A percentile compares a stretch with the other conserved stretches of the same genome.
phyloP scores from a whole-genome alignment of 345 rosid genomes.

The Iberis pinnata region DNA sequence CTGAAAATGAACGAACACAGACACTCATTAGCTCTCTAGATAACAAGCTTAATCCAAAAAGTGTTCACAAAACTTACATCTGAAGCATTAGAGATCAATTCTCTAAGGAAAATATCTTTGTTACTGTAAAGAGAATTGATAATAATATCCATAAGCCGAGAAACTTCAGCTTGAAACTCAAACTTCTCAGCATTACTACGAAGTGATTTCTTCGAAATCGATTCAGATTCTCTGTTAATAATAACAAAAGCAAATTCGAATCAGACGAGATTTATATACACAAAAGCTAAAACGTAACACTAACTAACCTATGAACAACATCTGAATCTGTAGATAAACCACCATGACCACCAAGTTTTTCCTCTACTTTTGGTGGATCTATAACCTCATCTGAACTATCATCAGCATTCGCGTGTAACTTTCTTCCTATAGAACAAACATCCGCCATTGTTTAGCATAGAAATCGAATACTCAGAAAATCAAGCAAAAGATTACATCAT shows the following conservation, averaged over 20 bases:
- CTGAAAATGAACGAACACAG: conserved; percentile 32
- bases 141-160: conserved; percentile 95
- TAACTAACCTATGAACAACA: conserved; percentile 65
- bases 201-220: conserved; percentile 80
- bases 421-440: conserved; percentile 54
- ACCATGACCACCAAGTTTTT: conserved; percentile 80
- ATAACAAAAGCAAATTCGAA: conserved; percentile 8
- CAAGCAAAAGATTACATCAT: neutral
- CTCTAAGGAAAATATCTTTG: conserved; percentile 95
- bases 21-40: conserved; percentile 1
- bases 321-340: conserved; percentile 96
- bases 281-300: neutral
- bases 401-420: conserved; percentile 74
- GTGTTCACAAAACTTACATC: conserved; percentile 48
- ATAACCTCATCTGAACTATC: conserved; percentile 44
- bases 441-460: conserved; percentile 2
- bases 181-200: conserved; percentile 85
- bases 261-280: neutral
- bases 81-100: conserved; percentile 95
- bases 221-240: conserved; percentile 72
- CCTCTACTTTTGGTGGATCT: conserved; percentile 94
- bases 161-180: conserved; percentile 98
- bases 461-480: neutral
- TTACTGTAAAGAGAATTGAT: conserved; percentile 97
- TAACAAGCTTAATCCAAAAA: neutral